Percentiles rank a stretch among this genome's conserved stretches.
Conservation (phyloP, 352 stramenopile species). For the Globisporangium solare region DNA sequence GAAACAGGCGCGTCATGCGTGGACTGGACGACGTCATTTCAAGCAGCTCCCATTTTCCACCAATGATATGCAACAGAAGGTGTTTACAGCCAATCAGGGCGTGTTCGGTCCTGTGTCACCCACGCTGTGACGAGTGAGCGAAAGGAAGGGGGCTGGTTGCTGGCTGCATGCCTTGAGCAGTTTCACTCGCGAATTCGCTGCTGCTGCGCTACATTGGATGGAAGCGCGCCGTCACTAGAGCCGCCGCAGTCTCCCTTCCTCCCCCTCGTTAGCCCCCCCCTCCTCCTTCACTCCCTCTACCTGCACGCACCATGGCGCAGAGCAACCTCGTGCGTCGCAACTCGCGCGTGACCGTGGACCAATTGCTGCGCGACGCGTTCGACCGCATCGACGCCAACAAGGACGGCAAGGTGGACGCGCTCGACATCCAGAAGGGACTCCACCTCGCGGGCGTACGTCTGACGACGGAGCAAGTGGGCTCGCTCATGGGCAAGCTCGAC, state of each 20-base stretch:
- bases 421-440: constrained; percentile 74
- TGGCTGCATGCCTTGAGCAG: not conserved
- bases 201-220: not conserved
- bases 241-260: too few relatives aligned
- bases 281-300: constrained; percentile 5
- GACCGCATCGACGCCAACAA: constrained; percentile 64
- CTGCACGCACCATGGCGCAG: constrained; percentile 7
- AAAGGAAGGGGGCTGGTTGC: not conserved
- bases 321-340: constrained; percentile 63
- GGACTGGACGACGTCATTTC: not conserved
- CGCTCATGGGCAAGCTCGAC: constrained; percentile 69
- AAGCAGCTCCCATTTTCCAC: not conserved
- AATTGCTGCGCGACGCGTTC: constrained; percentile 69
- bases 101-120: not conserved
- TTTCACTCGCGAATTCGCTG: constrained; percentile 1
- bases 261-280: too few relatives aligned
- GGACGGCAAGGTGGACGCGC: constrained; percentile 62
- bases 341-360: constrained; percentile 75
- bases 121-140: not conserved
- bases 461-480: constrained; percentile 42
- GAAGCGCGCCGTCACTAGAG: too few relatives aligned
- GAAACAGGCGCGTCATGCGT: constrained; percentile 7
- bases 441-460: constrained; percentile 57
- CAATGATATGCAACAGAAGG: not conserved
- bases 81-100: not conserved